Percentiles rank a stretch among this genome's conserved stretches.
These are phyloP conservation scores for Exophiala alcalophila DNA, from an alignment of 2,329 filamentous ascomycete species.

Conservation along the genomic window DNA sequence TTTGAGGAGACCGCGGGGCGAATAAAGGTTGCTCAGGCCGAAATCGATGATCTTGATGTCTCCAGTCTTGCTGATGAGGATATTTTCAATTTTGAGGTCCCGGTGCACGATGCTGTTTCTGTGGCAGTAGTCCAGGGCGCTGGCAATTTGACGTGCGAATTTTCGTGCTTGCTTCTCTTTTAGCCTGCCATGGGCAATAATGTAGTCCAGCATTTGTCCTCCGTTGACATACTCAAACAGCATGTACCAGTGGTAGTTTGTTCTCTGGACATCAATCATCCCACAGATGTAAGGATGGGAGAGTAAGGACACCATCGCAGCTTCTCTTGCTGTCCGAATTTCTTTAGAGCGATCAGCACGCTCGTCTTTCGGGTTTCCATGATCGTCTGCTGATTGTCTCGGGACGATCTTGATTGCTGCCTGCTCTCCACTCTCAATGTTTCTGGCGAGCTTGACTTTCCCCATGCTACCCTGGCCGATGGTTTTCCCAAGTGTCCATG, in stretches of 20 bases:
- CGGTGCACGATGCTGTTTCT: slow-evolving; percentile 97
- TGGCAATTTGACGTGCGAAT: slow-evolving; percentile 95
- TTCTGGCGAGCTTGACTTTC: slow-evolving; percentile 93
- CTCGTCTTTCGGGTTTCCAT: slow-evolving; percentile 69
- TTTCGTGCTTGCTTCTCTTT: slow-evolving; percentile 99
- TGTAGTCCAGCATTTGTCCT: slow-evolving; percentile 99
- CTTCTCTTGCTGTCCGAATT: slow-evolving; percentile 88
- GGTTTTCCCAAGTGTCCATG: slow-evolving; percentile 94
- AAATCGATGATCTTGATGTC: slow-evolving; percentile 99
- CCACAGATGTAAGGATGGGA: slow-evolving; percentile 95
- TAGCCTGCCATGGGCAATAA: slow-evolving; percentile 93
- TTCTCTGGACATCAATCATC: slow-evolving; percentile 90
- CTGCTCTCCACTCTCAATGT: slow-evolving; percentile 86
- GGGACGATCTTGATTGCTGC: slow-evolving; percentile 98
- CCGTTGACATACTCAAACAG: slow-evolving; percentile 98
- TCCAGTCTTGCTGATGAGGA: slow-evolving; percentile 96
- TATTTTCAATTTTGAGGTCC: slow-evolving; percentile 98
- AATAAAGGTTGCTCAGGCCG: slow-evolving; percentile 92
- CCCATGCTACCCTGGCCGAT: slow-evolving; percentile 98
- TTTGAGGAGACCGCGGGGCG: slow-evolving; percentile 78
- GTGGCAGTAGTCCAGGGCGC: slow-evolving; percentile 94
- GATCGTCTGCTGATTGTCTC: slow-evolving; percentile 81
- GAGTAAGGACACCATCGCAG: slow-evolving; percentile 90
- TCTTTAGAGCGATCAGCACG: slow-evolving; percentile 95
- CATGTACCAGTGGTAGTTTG: slow-evolving; percentile 99